Base-by-base conservation (phyloP, 306 rosid genomes). In the Dicorynia guianensis region DNA sequence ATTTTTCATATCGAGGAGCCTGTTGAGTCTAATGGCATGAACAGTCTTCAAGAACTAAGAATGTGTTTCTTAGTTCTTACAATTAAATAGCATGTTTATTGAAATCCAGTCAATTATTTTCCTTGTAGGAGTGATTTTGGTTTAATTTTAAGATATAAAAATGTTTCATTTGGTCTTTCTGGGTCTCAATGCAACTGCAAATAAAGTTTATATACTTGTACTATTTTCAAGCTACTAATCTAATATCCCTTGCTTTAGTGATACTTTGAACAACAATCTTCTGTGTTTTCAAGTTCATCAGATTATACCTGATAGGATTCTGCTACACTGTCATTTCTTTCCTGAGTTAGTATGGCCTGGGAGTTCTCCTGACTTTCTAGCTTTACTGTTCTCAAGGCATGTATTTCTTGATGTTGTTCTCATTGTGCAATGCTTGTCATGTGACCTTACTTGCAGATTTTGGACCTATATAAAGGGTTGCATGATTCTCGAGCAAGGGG, bases 391-490 rank as follows among this genome's bases (percentile, higher is more conserved):
- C 85, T 61, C 10, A 54, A 66, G 75, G 19, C 56, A 12, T 58
- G 7, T 74, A 69, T 70, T 77, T 13, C 65, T 50, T 71, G 67
- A 53, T 15, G 66, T 61, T 57, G 43, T 47, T 72, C 42, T 39
- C 44, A 62, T 43, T 67, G 66, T 69, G 56, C 62, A 69, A 59
- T 73, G 42, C 60, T 75, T 63, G 60, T 49, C 47, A 42, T 81
- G 69, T 72, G 71, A 54, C 71, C 72, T 40, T 25, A 33, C 55
- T 34, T 89, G 85, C 87, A 96, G 99, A 85, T 96, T 78, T 84
- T 96, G 89, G 99, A 92, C 75, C 97, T 86, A 72, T 96, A 96
- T 76, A 85, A 85, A 82, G 91, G 85, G 76, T 90, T 98, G 82
- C 89, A 83, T 77, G 89, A 90, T 77, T 84, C 93, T 66, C 92